phyloP scores from a whole-genome alignment of 306 rosid genomes.

The Inga laurina region DNA sequence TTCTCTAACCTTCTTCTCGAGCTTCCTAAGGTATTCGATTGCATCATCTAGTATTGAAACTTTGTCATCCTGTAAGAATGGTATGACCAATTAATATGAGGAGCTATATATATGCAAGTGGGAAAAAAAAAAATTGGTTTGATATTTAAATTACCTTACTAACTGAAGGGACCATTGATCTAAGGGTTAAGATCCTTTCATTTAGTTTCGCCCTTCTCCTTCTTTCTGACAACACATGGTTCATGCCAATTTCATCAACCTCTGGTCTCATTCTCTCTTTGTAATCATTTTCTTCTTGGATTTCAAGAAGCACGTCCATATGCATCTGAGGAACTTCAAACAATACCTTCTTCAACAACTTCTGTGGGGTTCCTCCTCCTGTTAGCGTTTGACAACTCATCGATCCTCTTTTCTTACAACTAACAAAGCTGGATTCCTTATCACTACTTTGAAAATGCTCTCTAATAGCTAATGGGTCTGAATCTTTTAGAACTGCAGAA shows the following conservation, averaged over 20 bases:
- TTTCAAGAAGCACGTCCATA: constrained; percentile 41
- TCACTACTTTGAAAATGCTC: constrained; percentile 42
- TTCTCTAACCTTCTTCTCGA: constrained; percentile 70
- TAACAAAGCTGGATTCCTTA: constrained; percentile 57
- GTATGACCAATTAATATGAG: constrained; percentile 16
- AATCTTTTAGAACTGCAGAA: constrained; percentile 52
- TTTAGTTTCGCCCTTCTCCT: constrained; percentile 74
- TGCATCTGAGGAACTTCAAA: constrained; percentile 80
- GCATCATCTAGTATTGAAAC: constrained; percentile 80
- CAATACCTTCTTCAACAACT: constrained; percentile 65
- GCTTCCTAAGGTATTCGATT: constrained; percentile 71
- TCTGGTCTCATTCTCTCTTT: constrained; percentile 63
- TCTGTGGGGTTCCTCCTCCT: constrained; percentile 48
- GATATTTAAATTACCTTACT: constrained; percentile 55
- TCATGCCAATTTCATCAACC: constrained; percentile 60
- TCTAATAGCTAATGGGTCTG: constrained; percentile 54
- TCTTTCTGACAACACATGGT: constrained; percentile 70
- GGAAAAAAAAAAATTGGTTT: not conserved
- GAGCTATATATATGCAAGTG: constrained; percentile 6
- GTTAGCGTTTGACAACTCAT: constrained; percentile 42
- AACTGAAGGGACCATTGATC: constrained; percentile 74
- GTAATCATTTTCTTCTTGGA: constrained; percentile 60
- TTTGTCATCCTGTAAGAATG: constrained; percentile 71
- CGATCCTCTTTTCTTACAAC: constrained; percentile 53
- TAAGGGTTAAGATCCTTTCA: constrained; percentile 67